These are phyloP conservation scores for Phytopythium helicoides DNA, from an alignment of 352 stramenopile species.

Conservation along the genomic window DNA sequence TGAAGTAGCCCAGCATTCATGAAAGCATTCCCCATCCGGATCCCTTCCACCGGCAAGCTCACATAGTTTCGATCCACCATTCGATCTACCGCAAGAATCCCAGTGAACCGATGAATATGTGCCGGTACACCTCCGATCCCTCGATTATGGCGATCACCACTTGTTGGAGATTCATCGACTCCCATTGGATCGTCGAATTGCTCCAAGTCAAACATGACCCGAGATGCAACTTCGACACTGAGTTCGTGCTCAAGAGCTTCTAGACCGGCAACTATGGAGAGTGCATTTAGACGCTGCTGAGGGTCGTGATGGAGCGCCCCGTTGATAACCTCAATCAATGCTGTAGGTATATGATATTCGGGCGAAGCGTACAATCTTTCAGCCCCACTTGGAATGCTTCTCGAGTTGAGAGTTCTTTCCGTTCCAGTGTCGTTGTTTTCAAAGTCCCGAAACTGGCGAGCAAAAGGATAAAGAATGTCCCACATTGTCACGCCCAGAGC, in stretches of 20 bases:
- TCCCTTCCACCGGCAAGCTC: slow-evolving; percentile 22
- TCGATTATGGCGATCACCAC: slow-evolving; percentile 2
- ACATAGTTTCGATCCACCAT: slow-evolving; percentile 27
- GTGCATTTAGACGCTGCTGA: slow-evolving; percentile 27
- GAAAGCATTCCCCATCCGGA: slow-evolving; percentile 40
- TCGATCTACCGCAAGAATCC: slow-evolving; percentile 21
- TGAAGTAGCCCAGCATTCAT: slow-evolving; percentile 51
- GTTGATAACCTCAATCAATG: slow-evolving; percentile 38
- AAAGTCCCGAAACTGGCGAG: neutral
- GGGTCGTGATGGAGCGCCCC: slow-evolving; percentile 35
- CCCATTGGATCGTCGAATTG: slow-evolving; percentile 2
- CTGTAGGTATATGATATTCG: no score
- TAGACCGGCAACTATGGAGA: slow-evolving; percentile 33
- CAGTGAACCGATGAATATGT: slow-evolving; percentile 19
- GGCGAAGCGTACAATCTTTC: no score
- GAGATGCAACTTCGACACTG: neutral
- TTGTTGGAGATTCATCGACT: no score
- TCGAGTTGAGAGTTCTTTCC: no score
- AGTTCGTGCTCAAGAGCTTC: slow-evolving; percentile 46
- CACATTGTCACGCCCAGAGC: slow-evolving; percentile 57
- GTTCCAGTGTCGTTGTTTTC: neutral
- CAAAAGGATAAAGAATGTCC: slow-evolving; percentile 43
- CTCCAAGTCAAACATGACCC: slow-evolving; percentile 1
- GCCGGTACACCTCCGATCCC: neutral
- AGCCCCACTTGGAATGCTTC: no score